These are phyloP conservation scores for Epichloe typhina DNA, from an alignment of 2,329 filamentous ascomycete species.

Conservation along the genomic window DNA sequence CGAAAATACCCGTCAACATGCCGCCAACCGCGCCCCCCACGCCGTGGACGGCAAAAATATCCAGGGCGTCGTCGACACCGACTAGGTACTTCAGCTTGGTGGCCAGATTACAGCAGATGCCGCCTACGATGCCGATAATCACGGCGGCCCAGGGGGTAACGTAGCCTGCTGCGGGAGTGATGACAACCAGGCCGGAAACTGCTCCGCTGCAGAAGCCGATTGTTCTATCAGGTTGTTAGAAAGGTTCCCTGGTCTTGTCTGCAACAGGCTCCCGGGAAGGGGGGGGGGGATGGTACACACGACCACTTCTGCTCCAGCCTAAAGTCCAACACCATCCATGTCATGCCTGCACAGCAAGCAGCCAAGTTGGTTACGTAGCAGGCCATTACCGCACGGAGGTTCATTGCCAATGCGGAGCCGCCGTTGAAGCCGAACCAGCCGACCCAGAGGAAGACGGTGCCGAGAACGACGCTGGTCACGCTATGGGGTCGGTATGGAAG, in stretches of 20 bases:
- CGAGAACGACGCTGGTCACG: conserved; percentile 59
- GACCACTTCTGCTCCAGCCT: conserved; percentile 79
- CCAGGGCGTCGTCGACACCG: conserved; percentile 74
- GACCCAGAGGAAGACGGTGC: conserved; percentile 72
- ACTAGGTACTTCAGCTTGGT: conserved; percentile 70
- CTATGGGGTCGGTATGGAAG: conserved; percentile 60
- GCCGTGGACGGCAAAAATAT: conserved; percentile 84
- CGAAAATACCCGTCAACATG: conserved; percentile 65
- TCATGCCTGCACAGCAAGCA: conserved; percentile 67
- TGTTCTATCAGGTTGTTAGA: conserved; percentile 39
- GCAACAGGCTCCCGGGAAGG: too few species aligned
- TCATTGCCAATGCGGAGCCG: conserved; percentile 66
- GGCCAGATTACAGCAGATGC: conserved; percentile 65
- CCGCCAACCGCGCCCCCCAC: conserved; percentile 79
- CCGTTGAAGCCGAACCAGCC: conserved; percentile 97
- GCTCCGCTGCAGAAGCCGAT: conserved; percentile 86
- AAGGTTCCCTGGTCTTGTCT: neutral
- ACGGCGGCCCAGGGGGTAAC: conserved; percentile 53
- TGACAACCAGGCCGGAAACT: conserved; percentile 77
- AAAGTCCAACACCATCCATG: conserved; percentile 79
- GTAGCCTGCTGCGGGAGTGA: conserved; percentile 72
- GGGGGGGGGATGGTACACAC: neutral
- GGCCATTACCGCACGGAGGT: conserved; percentile 80
- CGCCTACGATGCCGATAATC: conserved; percentile 45
- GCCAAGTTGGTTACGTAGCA: conserved; percentile 80